Percentiles rank a stretch among this genome's conserved stretches.
Conservation (phyloP, 345 rosid species). For the Salix koriyanagi region DNA sequence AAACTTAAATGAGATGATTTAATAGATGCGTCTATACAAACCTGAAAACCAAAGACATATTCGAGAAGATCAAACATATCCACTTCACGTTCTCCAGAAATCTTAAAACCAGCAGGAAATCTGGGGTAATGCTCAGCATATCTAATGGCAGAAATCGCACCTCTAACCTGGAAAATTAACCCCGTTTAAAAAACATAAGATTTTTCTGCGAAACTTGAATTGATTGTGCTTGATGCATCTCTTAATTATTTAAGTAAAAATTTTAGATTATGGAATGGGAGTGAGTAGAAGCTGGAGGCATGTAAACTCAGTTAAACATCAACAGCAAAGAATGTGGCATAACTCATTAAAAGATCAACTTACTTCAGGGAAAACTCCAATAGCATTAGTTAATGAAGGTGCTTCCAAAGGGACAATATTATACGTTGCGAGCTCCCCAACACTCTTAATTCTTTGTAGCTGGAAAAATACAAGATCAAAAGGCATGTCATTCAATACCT, state of each 20-base stretch:
- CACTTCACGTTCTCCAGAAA: conserved; percentile 71
- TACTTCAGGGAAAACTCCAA: conserved; percentile 89
- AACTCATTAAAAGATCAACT: conserved; percentile 24
- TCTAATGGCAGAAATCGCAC: conserved; percentile 76
- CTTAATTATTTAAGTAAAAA: no score
- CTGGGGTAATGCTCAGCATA: conserved; percentile 75
- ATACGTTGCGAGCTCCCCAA: conserved; percentile 79
- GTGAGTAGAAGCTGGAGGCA: neutral
- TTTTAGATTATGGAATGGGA: neutral
- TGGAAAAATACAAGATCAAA: conserved; percentile 31
- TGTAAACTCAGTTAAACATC: neutral
- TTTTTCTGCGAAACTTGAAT: neutral
- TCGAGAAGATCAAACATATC: conserved; percentile 94
- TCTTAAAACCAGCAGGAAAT: conserved; percentile 62
- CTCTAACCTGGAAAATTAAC: conserved; percentile 60
- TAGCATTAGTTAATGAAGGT: conserved; percentile 77
- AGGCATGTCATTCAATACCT: conserved; percentile 3
- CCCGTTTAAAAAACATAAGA: neutral
- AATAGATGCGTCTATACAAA: conserved; percentile 22
- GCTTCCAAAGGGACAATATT: conserved; percentile 91
- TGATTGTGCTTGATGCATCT: neutral
- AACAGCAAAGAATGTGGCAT: neutral
- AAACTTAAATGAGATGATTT: neutral
- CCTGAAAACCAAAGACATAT: conserved; percentile 96
- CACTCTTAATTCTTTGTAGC: conserved; percentile 65